These are phyloP conservation scores for Neurospora cerealis DNA, from an alignment of 495 filamentous ascomycete species.

Conservation along the genomic window DNA sequence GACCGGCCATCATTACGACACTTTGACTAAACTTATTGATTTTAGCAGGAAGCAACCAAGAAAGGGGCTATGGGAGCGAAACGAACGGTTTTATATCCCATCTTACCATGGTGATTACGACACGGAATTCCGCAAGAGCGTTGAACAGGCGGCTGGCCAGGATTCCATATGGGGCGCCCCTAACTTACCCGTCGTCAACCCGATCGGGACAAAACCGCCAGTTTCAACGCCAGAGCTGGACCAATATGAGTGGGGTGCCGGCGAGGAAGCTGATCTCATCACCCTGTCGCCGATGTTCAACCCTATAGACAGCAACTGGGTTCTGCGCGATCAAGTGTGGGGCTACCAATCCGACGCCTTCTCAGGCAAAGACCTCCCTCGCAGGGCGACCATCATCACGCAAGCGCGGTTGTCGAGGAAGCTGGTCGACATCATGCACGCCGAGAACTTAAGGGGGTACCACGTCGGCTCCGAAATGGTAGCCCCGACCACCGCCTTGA, in stretches of 20 bases:
- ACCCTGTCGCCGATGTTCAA: slow-evolving; percentile 63
- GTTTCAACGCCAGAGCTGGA: slow-evolving; percentile 44
- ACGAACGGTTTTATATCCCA: slow-evolving; percentile 61
- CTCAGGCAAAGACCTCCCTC: slow-evolving; percentile 41
- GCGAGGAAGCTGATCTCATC: slow-evolving; percentile 68
- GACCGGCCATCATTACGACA: slow-evolving; percentile 61
- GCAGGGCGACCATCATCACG: slow-evolving; percentile 57
- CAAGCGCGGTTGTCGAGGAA: slow-evolving; percentile 52
- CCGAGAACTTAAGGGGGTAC: slow-evolving; percentile 49
- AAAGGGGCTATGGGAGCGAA: slow-evolving; percentile 65
- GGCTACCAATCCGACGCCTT: slow-evolving; percentile 45
- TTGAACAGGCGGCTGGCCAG: slow-evolving; percentile 34
- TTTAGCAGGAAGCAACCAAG: slow-evolving; percentile 56
- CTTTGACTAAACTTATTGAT: slow-evolving; percentile 47
- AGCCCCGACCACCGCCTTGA: slow-evolving; percentile 51
- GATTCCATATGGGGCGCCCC: slow-evolving; percentile 56
- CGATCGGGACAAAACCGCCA: slow-evolving; percentile 51
- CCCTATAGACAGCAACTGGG: slow-evolving; percentile 52
- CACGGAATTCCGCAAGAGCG: slow-evolving; percentile 38
- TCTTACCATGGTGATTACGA: slow-evolving; percentile 49
- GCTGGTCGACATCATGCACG: slow-evolving; percentile 56
- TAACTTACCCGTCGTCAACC: slow-evolving; percentile 39
- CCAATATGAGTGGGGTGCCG: slow-evolving; percentile 61
- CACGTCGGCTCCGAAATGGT: slow-evolving; percentile 63
- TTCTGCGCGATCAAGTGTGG: slow-evolving; percentile 50